Evolutionary conservation across 2,329 filamentous ascomycete species (phyloP), one percentile per base, ranked within the genome.

Genomic region (Septoria petroselini): DNA sequence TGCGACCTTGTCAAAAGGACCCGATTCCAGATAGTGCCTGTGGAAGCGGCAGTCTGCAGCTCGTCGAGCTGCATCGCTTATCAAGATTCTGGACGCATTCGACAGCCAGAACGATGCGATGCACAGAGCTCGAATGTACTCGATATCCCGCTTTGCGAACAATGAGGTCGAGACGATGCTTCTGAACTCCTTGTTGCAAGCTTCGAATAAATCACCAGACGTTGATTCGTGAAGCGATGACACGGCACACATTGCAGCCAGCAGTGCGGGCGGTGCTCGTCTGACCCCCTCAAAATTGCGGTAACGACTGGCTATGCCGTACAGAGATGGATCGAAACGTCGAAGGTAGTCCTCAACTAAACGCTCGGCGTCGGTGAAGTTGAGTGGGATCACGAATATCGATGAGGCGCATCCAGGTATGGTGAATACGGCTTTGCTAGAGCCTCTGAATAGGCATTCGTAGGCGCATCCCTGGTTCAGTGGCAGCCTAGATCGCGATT

Each of bases 31-130:
- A 29, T 54, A 57, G 12, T 52, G 37, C 9, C 54, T 44, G 38
- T 57, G 54, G 2, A 58, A 45, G 9, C 45, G 38, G 9, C 73
- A 67, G 52, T 78, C 75, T 3, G 72, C 73, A 0, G 76, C 76
- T 12, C 75, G 67, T 7, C 76, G 70, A 21, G 77, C 75, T 1
- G 75, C 76, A 47, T 75, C 71, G 0, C 80, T 80, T 0, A 78
- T 81, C 0, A 84, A 69, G 57, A 79, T 83, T 78, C 81, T 83
- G 3, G 78, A 81, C 15, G 82, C 69, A 52, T 84, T 80, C 3
- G 78, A 79, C 0, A 83, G 70, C 81, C 81, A 84, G 57, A 83
- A 83, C 0, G 80, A 76, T 0, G 78, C 80, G 3, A 83, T 75
- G 34, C 78, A 81, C 30, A 83, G 72, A 3, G 78, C 81, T 2